Conservation (phyloP, 176 grass and related monocot species). For the Tillandsia leiboldiana region DNA sequence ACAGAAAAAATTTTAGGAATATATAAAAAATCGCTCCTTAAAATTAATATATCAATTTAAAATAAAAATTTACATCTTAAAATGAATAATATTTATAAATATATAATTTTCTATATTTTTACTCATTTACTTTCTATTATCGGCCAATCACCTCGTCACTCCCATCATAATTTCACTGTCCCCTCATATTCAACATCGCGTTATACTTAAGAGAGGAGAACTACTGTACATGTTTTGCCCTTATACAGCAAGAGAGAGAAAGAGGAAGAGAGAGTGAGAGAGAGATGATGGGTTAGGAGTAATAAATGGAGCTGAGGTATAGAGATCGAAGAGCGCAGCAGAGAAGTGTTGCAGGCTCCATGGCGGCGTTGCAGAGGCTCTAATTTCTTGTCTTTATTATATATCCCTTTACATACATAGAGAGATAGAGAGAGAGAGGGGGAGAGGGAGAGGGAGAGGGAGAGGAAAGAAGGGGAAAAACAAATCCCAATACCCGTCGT, state of each 20-base stretch:
- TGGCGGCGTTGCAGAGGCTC: constrained; percentile 79
- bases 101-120: too few species aligned
- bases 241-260: not conserved
- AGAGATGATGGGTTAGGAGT: not conserved
- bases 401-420: not conserved
- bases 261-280: constrained; percentile 17
- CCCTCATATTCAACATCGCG: too few species aligned
- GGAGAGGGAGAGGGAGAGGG: too few species aligned
- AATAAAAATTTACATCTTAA: too few species aligned
- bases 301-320: constrained; percentile 8
- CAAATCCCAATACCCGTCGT: not conserved
- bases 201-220: too few species aligned
- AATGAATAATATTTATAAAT: too few species aligned
- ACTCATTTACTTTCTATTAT: too few species aligned
- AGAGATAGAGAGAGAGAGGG: not conserved
- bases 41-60: too few species aligned
- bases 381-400: not conserved
- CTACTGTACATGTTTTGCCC: not conserved
- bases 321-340: constrained; percentile 45
- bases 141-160: too few species aligned
- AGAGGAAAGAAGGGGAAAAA: not conserved
- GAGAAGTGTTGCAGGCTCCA: constrained; percentile 53
- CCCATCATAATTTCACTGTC: too few species aligned
- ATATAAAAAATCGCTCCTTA: too few species aligned
- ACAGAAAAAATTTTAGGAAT: too few species aligned